Percentiles rank a stretch among this genome's conserved stretches.
These are phyloP conservation scores for Cucurbita ficifolia DNA, from an alignment of 306 rosid genomes.

Conservation along the genomic window DNA sequence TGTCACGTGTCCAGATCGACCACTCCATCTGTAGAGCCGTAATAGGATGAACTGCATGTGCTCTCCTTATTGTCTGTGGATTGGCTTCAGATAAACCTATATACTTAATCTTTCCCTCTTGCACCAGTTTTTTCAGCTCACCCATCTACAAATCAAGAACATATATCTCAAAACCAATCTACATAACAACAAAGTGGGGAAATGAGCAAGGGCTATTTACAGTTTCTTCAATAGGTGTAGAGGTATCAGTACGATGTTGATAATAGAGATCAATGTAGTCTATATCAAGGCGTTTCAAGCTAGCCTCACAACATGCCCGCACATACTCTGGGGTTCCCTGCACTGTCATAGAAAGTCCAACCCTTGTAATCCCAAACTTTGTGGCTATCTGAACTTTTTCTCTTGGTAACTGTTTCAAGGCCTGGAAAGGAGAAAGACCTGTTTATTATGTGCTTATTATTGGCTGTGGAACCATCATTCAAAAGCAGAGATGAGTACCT, in stretches of 20 bases:
- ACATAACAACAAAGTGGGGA: too few species aligned
- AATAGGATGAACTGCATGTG: slow-evolving; percentile 67
- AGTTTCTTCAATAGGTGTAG: slow-evolving; percentile 72
- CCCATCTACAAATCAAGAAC: slow-evolving; percentile 20
- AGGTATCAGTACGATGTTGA: slow-evolving; percentile 56
- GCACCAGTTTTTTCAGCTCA: slow-evolving; percentile 65
- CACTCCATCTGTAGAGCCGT: slow-evolving; percentile 68
- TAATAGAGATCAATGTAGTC: slow-evolving; percentile 67
- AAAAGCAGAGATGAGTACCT: slow-evolving; percentile 22
- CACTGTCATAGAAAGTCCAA: slow-evolving; percentile 16
- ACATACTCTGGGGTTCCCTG: slow-evolving; percentile 77
- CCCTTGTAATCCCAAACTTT: slow-evolving; percentile 50
- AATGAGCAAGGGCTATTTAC: slow-evolving; percentile 8
- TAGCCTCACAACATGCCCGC: slow-evolving; percentile 55
- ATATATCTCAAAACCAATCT: too few species aligned
- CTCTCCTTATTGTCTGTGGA: slow-evolving; percentile 60
- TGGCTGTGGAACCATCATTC: background rate
- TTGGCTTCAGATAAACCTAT: slow-evolving; percentile 64
- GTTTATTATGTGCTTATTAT: background rate
- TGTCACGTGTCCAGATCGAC: slow-evolving; percentile 65
- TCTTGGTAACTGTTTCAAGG: slow-evolving; percentile 51
- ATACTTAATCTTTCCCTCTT: slow-evolving; percentile 58
- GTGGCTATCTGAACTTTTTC: slow-evolving; percentile 67
- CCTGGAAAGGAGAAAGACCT: slow-evolving; percentile 22
- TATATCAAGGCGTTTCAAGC: slow-evolving; percentile 55